Conservation (phyloP, 1,139 yeast species). For the Kurtzmaniella quercitrusa region DNA sequence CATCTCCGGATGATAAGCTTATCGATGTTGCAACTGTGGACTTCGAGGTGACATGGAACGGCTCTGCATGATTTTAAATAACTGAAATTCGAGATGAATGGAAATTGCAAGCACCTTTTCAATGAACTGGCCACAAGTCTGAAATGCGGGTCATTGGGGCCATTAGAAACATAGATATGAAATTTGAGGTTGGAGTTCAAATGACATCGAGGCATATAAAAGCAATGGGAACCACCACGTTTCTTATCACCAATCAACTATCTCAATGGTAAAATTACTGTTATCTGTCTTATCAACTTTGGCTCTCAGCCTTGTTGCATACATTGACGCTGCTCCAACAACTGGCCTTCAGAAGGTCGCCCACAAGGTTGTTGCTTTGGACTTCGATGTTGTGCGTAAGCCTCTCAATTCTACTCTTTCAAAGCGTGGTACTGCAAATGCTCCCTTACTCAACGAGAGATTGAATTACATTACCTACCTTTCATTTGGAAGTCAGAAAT, state of each 20-base stretch:
- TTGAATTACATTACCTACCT: constrained; percentile 2
- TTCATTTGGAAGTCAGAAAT: constrained; percentile 17
- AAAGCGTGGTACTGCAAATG: neutral
- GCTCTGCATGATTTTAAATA: too few relatives aligned
- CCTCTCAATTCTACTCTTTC: neutral
- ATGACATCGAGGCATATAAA: too few relatives aligned
- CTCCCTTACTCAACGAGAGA: neutral
- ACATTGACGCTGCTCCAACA: neutral
- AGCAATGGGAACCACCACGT: too few relatives aligned
- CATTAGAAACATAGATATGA: too few relatives aligned
- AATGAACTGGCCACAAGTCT: too few relatives aligned
- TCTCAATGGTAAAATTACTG: neutral
- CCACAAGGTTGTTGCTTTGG: constrained; percentile 6
- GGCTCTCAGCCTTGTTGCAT: neutral
- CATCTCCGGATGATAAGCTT: too few relatives aligned
- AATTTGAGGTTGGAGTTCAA: too few relatives aligned
- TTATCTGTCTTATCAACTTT: neutral
- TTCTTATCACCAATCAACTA: neutral
- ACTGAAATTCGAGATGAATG: too few relatives aligned
- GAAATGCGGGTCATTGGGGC: too few relatives aligned
- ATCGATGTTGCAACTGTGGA: too few relatives aligned
- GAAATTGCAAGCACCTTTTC: too few relatives aligned
- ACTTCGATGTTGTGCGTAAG: constrained; percentile 3
- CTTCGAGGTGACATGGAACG: too few relatives aligned
- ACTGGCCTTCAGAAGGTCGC: constrained; percentile 7